Evolutionary conservation across 768 basidiomycete genomes (phyloP).

Genomic region (Boletus tylopilopsis): DNA sequence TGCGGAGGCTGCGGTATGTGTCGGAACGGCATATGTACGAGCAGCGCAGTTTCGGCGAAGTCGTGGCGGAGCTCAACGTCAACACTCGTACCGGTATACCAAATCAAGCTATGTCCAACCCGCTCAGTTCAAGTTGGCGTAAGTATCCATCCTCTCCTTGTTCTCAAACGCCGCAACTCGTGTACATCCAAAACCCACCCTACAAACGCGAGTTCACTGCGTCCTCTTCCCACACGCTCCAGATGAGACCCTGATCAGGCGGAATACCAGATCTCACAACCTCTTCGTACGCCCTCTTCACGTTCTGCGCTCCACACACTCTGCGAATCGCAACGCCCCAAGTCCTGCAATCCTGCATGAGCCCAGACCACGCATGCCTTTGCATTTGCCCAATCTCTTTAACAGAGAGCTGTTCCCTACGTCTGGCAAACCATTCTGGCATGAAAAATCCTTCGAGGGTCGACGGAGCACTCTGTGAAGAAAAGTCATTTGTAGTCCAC

Average conservation of each 20-base stretch:
- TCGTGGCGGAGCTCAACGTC: not conserved
- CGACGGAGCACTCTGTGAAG: not conserved
- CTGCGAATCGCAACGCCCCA: constrained; percentile 54
- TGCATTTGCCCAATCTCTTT: constrained; percentile 49
- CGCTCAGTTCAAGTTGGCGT: too few relatives aligned
- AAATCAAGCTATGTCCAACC: too few relatives aligned
- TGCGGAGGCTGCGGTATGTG: constrained; percentile 60
- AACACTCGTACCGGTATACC: too few relatives aligned
- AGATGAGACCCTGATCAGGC: constrained; percentile 56
- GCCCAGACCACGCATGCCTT: constrained; percentile 51
- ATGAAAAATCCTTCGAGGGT: constrained; percentile 59
- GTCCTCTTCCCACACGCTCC: constrained; percentile 59
- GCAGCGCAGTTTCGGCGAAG: not conserved
- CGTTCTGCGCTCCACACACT: constrained; percentile 43
- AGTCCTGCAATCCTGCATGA: constrained; percentile 51
- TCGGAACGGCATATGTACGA: constrained; percentile 18
- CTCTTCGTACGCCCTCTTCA: constrained; percentile 46
- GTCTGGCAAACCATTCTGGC: constrained; percentile 62
- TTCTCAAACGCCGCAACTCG: too few relatives aligned
- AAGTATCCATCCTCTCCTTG: too few relatives aligned
- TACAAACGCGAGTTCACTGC: constrained; percentile 13
- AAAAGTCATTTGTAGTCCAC: constrained; percentile 40
- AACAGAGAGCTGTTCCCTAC: constrained; percentile 44
- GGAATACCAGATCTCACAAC: constrained; percentile 44
- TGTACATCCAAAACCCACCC: not conserved